phyloP scores from a whole-genome alignment of 305 asterid species.

The Euphrasia arctica region DNA sequence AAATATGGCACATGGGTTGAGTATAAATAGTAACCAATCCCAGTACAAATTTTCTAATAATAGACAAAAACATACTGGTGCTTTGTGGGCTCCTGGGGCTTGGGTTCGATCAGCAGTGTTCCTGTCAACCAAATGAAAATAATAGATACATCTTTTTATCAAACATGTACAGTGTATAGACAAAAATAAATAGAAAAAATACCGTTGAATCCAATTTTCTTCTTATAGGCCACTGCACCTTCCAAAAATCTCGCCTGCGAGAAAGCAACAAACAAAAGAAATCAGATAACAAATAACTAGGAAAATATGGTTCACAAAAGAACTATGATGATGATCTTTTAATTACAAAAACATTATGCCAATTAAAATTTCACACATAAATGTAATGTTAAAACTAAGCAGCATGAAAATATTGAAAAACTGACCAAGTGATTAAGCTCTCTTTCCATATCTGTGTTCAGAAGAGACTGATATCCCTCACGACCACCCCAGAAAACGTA shows the following conservation, averaged over 20 bases:
- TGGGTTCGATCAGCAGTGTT: constrained; percentile 90
- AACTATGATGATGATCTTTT: no score
- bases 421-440: constrained; percentile 87
- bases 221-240: constrained; percentile 92
- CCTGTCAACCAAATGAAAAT: constrained; percentile 39
- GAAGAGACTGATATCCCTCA: constrained; percentile 91
- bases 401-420: not conserved
- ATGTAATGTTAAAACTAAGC: not conserved
- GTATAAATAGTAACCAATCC: not conserved
- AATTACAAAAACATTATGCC: no score
- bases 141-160: no score
- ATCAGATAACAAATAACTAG: not conserved
- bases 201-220: constrained; percentile 98
- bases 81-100: constrained; percentile 99
- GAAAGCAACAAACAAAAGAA: constrained; percentile 4
- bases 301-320: no score
- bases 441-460: constrained; percentile 95
- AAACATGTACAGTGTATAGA: no score
- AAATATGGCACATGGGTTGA: not conserved
- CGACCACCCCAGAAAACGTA: constrained; percentile 99
- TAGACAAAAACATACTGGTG: constrained; percentile 61
- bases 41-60: not conserved
- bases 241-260: constrained; percentile 85
- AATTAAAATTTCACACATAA: not conserved
- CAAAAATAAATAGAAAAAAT: constrained; percentile 10